Evolutionary conservation across 2,329 filamentous ascomycete genomes (phyloP).

Genomic region (Lasiodiplodia gonubiensis): DNA sequence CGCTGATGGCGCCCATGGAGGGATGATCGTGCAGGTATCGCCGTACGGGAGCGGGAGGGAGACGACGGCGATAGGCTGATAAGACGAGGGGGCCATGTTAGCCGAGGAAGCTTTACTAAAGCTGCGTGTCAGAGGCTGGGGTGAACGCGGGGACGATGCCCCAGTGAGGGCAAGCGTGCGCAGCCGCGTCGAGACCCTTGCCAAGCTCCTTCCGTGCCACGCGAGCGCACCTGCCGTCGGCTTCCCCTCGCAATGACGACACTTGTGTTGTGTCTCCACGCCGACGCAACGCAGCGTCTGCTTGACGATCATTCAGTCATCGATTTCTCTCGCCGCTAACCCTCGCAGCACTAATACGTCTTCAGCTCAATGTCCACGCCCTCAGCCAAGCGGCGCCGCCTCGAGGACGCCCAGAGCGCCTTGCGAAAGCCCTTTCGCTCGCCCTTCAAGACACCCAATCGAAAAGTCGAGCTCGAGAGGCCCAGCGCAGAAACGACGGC

Average conservation of each 20-base stretch:
- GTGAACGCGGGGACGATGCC: conserved; percentile 15
- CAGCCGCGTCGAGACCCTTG: not conserved
- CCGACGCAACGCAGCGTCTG: conserved; percentile 7
- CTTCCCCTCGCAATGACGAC: not conserved
- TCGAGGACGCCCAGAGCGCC: conserved; percentile 62
- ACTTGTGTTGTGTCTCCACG: not conserved
- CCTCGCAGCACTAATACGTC: conserved; percentile 16
- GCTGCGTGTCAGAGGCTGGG: conserved; percentile 10
- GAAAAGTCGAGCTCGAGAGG: conserved; percentile 5
- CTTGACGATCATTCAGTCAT: not conserved
- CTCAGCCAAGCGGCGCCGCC: conserved; percentile 66
- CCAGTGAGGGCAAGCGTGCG: not conserved
- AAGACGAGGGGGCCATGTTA: conserved; percentile 6
- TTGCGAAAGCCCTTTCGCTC: conserved; percentile 76
- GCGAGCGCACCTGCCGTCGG: conserved; percentile 1
- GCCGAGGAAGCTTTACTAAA: conserved; percentile 20
- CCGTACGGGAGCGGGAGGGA: conserved; percentile 5
- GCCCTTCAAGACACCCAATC: conserved; percentile 59
- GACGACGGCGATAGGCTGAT: conserved; percentile 17
- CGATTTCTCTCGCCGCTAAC: conserved; percentile 22
- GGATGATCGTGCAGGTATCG: conserved; percentile 9
- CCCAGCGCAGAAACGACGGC: conserved; percentile 12
- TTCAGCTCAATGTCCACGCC: conserved; percentile 53
- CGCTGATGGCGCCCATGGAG: conserved; percentile 14
- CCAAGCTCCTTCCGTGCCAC: not conserved